phyloP scores from a whole-genome alignment of 2,329 filamentous ascomycete species.

The Gaeumannomyces sp. region DNA sequence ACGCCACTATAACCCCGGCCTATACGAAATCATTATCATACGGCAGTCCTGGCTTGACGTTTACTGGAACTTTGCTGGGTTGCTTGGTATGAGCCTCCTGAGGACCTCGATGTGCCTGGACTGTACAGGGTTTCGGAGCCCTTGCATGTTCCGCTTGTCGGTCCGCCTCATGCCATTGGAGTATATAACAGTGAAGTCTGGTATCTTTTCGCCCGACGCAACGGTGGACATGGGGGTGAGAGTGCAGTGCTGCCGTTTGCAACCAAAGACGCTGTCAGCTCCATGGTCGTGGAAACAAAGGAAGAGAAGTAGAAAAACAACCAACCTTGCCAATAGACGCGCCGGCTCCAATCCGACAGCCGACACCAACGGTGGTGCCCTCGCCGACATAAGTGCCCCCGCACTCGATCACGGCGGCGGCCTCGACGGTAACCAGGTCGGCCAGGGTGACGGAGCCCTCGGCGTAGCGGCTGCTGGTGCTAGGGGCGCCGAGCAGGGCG shows the following conservation, averaged over 20 bases:
- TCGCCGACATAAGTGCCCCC: slow-evolving; percentile 57
- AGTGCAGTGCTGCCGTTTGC: slow-evolving; percentile 54
- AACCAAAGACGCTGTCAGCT: slow-evolving; percentile 17
- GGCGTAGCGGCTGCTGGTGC: slow-evolving; percentile 23
- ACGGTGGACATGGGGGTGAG: slow-evolving; percentile 60
- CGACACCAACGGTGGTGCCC: slow-evolving; percentile 54
- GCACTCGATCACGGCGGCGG: slow-evolving; percentile 53
- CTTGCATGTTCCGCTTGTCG: slow-evolving; percentile 55
- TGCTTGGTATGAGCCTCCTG: slow-evolving; percentile 60
- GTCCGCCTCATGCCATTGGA: slow-evolving; percentile 53
- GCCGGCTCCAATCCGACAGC: slow-evolving; percentile 52
- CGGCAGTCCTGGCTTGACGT: not conserved
- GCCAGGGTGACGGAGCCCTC: slow-evolving; percentile 49
- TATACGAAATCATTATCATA: not conserved
- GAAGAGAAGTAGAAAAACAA: slow-evolving; percentile 1
- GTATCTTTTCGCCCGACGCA: slow-evolving; percentile 49
- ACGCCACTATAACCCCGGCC: not conserved
- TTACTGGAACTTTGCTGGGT: slow-evolving; percentile 44
- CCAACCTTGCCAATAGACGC: slow-evolving; percentile 57
- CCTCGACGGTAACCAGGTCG: slow-evolving; percentile 58
- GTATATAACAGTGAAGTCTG: slow-evolving; percentile 65
- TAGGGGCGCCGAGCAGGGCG: slow-evolving; percentile 44
- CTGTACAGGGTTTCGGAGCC: slow-evolving; percentile 57
- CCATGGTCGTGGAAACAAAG: not conserved
- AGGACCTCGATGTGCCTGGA: slow-evolving; percentile 63